phyloP scores from a whole-genome alignment of 73 alveolate genomes.

The Paraurostyla sp. region DNA sequence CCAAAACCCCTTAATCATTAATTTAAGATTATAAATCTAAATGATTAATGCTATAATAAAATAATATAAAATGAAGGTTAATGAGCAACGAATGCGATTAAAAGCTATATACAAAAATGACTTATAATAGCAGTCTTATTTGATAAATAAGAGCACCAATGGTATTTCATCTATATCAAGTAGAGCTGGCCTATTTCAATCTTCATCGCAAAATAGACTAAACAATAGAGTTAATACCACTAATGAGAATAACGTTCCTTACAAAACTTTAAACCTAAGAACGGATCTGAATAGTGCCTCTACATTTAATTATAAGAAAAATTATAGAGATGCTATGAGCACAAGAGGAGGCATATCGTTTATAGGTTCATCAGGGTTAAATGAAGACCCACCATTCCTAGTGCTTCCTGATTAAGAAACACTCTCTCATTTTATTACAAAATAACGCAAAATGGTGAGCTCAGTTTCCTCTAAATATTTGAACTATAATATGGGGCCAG shows the following conservation, averaged over 20 bases:
- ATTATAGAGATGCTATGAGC: background rate
- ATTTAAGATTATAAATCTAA: no score
- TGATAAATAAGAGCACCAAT: background rate
- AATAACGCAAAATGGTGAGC: constrained; percentile 34
- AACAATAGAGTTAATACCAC: background rate
- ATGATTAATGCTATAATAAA: no score
- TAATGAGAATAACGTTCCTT: background rate
- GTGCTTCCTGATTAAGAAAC: constrained; percentile 20
- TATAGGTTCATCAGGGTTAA: background rate
- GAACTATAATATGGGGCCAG: background rate
- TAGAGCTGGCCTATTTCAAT: background rate
- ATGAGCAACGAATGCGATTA: constrained; percentile 19
- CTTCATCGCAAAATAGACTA: background rate
- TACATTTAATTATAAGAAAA: background rate
- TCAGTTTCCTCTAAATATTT: constrained; percentile 29
- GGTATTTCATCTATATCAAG: background rate
- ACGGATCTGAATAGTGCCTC: background rate
- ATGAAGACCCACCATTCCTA: constrained; percentile 27
- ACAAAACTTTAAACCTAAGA: background rate
- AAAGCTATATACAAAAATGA: constrained; percentile 17
- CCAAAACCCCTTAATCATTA: no score
- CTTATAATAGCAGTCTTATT: background rate
- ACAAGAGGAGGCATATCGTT: constrained; percentile 32
- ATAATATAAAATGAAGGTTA: constrained; percentile 24
- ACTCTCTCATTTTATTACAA: background rate